Base-by-base conservation (phyloP, 129 eudicot species). In the Smallanthus sonchifolius region DNA sequence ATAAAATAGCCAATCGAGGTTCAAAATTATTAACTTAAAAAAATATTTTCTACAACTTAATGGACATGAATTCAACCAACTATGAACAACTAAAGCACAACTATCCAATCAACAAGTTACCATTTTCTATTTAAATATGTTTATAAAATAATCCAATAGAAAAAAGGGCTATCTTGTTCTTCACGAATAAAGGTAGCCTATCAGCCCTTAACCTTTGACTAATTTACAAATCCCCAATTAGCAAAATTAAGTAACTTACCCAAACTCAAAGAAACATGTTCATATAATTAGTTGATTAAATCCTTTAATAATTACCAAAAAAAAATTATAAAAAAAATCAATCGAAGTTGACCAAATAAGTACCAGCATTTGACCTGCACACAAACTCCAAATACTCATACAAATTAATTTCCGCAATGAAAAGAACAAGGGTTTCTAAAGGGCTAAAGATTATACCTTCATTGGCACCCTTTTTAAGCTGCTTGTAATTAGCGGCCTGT, bases 401-500 rank as follows among this genome's bases (percentile, higher is more conserved):
- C 20, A 51, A 70, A 71, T 71, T n/a, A 34, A 28, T 38, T 70
- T 24, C 38, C 15, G 30, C 7, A 57, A 28, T 13, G 4, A 73
- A 40, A 30, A 54, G 0, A 45, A 37, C 5, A 44, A 32, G 42
- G 36, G 49, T 40, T 38, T 54, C n/a, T 3, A 32, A 63, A 6
- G 37, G 3, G 35, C n/a, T 5, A 65, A 10, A 59, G 57, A 34
- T 55, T 28, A 61, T 55, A 88, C 95, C 95, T 88, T 88, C 95
- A 76, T 88, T 88, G 30, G 95, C 95, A 44, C 95, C 95, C 86
- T 88, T 88, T 73, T 88, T 88, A 75, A 88, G 90, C 62, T 88
- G 93, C 79, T 88, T 88, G 64, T 88, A 86, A 77, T 88, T 88
- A 72, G 95, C 88, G 32, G 95, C 95, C 66, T 88, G 95, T 60